Evolutionary conservation across 148 eudicot genomes (phyloP).

Genomic region (Rhododendron molle): DNA sequence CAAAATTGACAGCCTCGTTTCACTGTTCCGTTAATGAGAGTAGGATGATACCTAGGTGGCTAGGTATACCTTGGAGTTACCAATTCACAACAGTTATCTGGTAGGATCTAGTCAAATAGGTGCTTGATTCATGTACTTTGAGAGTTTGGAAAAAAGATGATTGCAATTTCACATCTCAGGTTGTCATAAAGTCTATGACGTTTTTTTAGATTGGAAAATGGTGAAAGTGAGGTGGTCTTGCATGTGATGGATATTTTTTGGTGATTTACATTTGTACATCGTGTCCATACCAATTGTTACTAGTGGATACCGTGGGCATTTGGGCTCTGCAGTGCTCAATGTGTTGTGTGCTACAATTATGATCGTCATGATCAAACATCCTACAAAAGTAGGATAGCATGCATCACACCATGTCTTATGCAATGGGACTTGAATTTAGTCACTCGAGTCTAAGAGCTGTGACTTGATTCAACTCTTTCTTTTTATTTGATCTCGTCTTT

Average conservation of each 20-base stretch:
- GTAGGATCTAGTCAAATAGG: not conserved
- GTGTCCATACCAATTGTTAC: not conserved
- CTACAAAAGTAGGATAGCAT: not conserved
- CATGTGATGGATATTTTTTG: not conserved
- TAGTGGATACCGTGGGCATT: not conserved
- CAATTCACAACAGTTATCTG: not conserved
- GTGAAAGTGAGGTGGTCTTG: not conserved
- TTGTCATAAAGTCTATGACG: not conserved
- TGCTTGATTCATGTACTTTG: not conserved
- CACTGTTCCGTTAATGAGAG: not conserved
- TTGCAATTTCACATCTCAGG: not conserved
- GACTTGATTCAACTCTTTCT: not conserved
- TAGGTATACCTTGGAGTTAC: not conserved
- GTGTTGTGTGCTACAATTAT: not conserved
- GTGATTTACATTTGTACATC: not conserved
- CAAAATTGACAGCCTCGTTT: not conserved
- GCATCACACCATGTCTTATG: not conserved
- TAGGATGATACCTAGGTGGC: not conserved
- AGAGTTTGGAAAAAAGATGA: not conserved
- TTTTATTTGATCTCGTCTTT: not conserved
- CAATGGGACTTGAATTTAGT: not conserved
- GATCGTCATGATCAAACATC: not conserved
- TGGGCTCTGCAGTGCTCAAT: not conserved
- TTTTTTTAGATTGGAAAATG: not conserved
- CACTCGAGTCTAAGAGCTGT: not conserved